Base-by-base conservation (phyloP, 148 eudicot genomes). In the Cornus controversa region DNA sequence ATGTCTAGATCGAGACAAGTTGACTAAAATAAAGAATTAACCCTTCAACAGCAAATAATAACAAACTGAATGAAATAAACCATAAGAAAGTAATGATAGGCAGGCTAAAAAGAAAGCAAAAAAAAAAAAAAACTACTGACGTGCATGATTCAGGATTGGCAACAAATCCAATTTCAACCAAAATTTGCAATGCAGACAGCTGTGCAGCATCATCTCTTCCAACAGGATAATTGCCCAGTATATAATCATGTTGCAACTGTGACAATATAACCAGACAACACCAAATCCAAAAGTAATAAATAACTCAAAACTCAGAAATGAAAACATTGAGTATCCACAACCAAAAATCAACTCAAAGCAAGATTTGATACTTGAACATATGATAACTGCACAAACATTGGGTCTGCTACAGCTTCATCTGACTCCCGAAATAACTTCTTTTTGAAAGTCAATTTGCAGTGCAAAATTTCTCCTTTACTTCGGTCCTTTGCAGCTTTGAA, bases 201-300 rank as follows among this genome's bases (percentile, higher is more conserved):
- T 96, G 98, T 70, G 95, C 97, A 67, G 99, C 93, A 83, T 96
- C 99, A 81, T 92, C 98, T 82, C 90, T 93, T 82, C 99, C 99
- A 81, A 96, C 97, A 67, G 99, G 99, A 82, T 96, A 96, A 80
- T 96, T 93, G 31, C 99, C 99, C 86, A 88, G 63, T 78, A 96
- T 92, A 86, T 93, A 96, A 87, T 96, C 99, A 84, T 96, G 98
- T 93, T 96, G 99, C 75, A 92, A 74, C 98, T 94, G 87, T 70
- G 81, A 72, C 62, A 74, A 36, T 54, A 67, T 23, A 40, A 60
- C 36, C 66, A 29, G 29, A 71, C 23, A 60, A 0, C 69, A 77
- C n/a, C 50, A 66, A 36, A 77, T 50, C 18, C 50, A 14, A 57
- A 7, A 36, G 31, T 70, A 4, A 77, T 57, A 29, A 25, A 20